Percentiles rank a stretch among this genome's conserved stretches.
These are phyloP conservation scores for Calophaca sinica DNA, from an alignment of 306 rosid genomes.

Conservation along the genomic window DNA sequence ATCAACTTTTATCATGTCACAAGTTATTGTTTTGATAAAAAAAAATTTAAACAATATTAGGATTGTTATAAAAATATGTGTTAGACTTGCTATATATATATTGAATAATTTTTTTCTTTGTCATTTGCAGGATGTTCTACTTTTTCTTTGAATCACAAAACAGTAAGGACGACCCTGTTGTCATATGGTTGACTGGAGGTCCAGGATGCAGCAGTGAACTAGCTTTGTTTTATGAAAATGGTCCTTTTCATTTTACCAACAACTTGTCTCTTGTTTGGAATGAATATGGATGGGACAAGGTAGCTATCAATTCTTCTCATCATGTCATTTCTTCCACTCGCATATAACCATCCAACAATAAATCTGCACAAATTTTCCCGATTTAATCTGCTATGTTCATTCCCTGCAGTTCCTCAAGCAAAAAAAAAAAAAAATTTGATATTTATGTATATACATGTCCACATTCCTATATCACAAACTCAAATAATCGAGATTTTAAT, in stretches of 20 bases:
- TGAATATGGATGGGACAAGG: constrained; percentile 97
- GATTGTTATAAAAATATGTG: too few species aligned
- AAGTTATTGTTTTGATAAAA: too few species aligned
- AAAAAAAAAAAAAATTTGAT: too few species aligned
- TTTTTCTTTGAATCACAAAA: constrained; percentile 86
- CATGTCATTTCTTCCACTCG: not conserved
- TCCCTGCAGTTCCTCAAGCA: too few species aligned
- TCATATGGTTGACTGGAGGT: constrained; percentile 95
- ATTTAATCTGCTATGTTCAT: not conserved
- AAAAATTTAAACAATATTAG: too few species aligned
- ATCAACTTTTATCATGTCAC: too few species aligned
- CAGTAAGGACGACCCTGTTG: constrained; percentile 71
- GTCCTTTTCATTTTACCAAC: constrained; percentile 81
- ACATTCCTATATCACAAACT: too few species aligned
- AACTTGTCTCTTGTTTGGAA: constrained; percentile 84
- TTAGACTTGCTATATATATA: too few species aligned
- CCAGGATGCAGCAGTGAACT: constrained; percentile 96
- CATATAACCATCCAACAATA: too few species aligned
- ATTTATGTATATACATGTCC: too few species aligned
- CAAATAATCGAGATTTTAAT: too few species aligned
- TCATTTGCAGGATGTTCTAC: constrained; percentile 81
- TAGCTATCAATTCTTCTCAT: constrained; percentile 19
- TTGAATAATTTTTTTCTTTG: too few species aligned
- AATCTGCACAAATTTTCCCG: not conserved
- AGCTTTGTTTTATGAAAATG: constrained; percentile 92